These are phyloP conservation scores for Podospora anserina DNA, from an alignment of 495 filamentous ascomycete genomes.

Conservation along the genomic window DNA sequence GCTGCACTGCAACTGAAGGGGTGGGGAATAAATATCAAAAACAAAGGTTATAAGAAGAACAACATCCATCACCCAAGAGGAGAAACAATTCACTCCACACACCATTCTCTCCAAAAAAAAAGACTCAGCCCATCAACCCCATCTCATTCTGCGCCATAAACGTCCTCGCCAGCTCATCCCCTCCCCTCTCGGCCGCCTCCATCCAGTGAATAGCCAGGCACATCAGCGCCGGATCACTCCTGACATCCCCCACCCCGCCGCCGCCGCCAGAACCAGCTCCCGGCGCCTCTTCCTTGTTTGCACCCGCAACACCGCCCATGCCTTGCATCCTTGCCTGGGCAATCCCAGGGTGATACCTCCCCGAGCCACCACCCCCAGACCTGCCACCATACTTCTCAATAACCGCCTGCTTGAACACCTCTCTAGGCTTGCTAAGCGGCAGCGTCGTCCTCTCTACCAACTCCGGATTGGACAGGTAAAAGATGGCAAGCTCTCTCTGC, in stretches of 20 bases:
- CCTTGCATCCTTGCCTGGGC: conserved; percentile 21
- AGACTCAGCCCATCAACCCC: conserved; percentile 26
- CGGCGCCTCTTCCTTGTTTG: conserved; percentile 13
- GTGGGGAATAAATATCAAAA: neutral
- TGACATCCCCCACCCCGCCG: conserved; percentile 44
- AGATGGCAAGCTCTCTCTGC: conserved; percentile 90
- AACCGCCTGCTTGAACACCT: conserved; percentile 88
- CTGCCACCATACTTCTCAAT: conserved; percentile 64
- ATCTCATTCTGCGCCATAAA: conserved; percentile 68
- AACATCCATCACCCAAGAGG: conserved; percentile 5
- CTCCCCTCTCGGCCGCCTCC: conserved; percentile 82
- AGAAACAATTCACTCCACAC: neutral
- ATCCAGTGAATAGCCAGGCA: conserved; percentile 98
- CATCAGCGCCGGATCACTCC: conserved; percentile 85
- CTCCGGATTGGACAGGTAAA: conserved; percentile 91
- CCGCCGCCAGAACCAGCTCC: conserved; percentile 27
- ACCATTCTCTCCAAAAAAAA: neutral
- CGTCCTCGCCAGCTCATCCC: conserved; percentile 81
- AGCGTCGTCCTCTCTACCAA: conserved; percentile 79
- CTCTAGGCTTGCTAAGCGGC: conserved; percentile 77
- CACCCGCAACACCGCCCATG: conserved; percentile 8
- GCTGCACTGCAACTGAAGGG: conserved; percentile 18
- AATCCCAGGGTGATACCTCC: conserved; percentile 29
- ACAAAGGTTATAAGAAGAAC: conserved; percentile 3
- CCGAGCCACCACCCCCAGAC: conserved; percentile 23